Base-by-base conservation (phyloP, 73 alveolate species). In the Tetrahymena malaccensis region DNA sequence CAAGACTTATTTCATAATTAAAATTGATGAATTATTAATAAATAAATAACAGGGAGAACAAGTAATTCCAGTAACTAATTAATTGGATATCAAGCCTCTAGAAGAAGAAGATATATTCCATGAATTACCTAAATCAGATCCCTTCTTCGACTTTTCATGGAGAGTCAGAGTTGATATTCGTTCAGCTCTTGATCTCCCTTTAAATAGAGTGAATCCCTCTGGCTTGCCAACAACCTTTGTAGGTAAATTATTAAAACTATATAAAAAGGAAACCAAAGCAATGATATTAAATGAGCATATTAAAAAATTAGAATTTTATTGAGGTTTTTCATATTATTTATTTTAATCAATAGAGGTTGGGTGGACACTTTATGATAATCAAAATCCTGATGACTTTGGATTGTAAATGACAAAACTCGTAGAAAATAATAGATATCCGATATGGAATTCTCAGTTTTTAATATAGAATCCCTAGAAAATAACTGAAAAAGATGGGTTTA, bases 71-170 rank as follows among this genome's bases (percentile, higher is more conserved):
- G 94, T 94, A n/a, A 84, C 57, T 34, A 98, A 98, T 93, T 98
- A 98, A 21, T 94, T 95, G 38, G 96, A 95, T 83, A 35, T 97
- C 70, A 97, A 97, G 31, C 98, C 99, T 31, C 94, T 96, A 95
- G 98, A 97, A 85, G 95, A 98, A 55, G 96, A 96, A 43, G 99
- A 98, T 50, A 98, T 97, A 96, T 98, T 99, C 85, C 99, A 99
- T 94, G 97, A 99, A 43, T 95, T 99, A 35, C 99, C 99, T 31
- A 99, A 99, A 40, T 98, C 98, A 96, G 99, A 99, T 96, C 99
- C 99, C 43, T 97, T 98, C 84, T 96, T 96, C 94, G 97, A 98
- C 15, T 99, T 99, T 94, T 96, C 98, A 21, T 99, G 99, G 99
- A 97, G 99, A 93, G 96, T 98, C 17, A 96, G 99, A 96, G 98